Base-by-base conservation (phyloP, 306 rosid species). In the Gleditsia sinensis region DNA sequence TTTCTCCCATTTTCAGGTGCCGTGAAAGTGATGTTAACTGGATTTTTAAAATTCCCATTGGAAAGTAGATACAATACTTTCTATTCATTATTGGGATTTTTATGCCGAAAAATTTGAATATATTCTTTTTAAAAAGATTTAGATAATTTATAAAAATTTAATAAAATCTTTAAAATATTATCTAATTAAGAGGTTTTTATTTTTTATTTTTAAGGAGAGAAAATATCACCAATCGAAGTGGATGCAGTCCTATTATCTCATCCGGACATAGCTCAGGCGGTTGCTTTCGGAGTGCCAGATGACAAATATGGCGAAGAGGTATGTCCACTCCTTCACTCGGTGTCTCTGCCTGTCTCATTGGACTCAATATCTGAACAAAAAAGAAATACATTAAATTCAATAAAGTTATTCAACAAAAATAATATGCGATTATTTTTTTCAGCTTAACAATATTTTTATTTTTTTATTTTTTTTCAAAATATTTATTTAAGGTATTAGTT, bases 261-360 rank as follows among this genome's bases (percentile, higher is more conserved):
- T 58, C 84, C 96, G 1, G 90, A 84, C 16, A 20, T 88, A 55
- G 88, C 86, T 60, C 97, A 94, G 13, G 98, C 91, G 0, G 97
- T 94, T 32, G 90, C 92, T 42, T 94, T 94, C 53, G 97, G 97
- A 72, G 97, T 91, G 3, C 89, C 98, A 0, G 93, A 94, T 61
- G 88, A 82, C 5, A 94, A 94, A 67, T 94, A 94, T 51, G 98
- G 98, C 0, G 98, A 94, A 75, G 98, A 94, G 96, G 98, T 90
- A 36, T 9, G 70, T 36, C 46, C 23, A 5, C 0, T 11, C 28
- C 13, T 14, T 6, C 11, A 19, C 21, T 9, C 57, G 2, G 9
- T 19, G 4, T 23, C 1, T 21, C 11, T 13, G 1, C 1, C 8
- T 37, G 1, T 37, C 42, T 37, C 42, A 2, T n/a, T n/a, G n/a